Base-by-base conservation (phyloP, 129 eudicot genomes). In the Glebionis coronaria region DNA sequence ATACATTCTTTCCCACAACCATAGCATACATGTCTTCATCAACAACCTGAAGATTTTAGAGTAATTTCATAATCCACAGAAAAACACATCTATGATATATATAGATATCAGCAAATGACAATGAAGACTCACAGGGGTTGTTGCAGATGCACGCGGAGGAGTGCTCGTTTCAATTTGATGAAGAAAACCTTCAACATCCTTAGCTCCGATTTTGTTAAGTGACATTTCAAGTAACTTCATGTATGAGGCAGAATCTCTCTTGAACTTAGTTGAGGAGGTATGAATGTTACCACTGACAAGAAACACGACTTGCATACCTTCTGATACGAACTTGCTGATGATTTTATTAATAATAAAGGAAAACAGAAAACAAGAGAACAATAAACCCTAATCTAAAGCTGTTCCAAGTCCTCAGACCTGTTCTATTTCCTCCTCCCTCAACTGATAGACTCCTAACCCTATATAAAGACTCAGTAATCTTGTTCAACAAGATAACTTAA, bases 101-200 rank as follows among this genome's bases (percentile, higher is more conserved):
- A n/a, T n/a, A n/a, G n/a, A n/a, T n/a, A 31, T 31, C 38, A 31
- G 38, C 38, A 31, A 31, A 31, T 31, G 38, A 31, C 38, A 31
- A 8, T 31, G 23, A 21, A 3, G 60, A 55, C 60, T 55, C 27
- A 55, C 60, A 55, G 60, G 59, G 31, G 60, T 10, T 55, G 60
- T 8, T 31, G 38, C 38, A 31, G 38, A 5, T 10, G 28, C 60
- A 55, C 9, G 9, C 5, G 38, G 38, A 31, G 38, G 38, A n/a
- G 28, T 18, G 3, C 10, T 53, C 21, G 0, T n/a, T n/a, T 54
- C 23, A 54, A 10, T 20, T 54, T 3, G 23, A 54, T 10, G 0
- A 9, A 54, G 53, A 47, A 11, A 54, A 8, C 27, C 31, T 54
- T 54, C 28, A 54, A 20, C 31, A 6, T 54, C 31, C 31, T 18